Evolutionary conservation across 805 yeast genomes (phyloP).

Genomic region (Ogataea methanolica): DNA sequence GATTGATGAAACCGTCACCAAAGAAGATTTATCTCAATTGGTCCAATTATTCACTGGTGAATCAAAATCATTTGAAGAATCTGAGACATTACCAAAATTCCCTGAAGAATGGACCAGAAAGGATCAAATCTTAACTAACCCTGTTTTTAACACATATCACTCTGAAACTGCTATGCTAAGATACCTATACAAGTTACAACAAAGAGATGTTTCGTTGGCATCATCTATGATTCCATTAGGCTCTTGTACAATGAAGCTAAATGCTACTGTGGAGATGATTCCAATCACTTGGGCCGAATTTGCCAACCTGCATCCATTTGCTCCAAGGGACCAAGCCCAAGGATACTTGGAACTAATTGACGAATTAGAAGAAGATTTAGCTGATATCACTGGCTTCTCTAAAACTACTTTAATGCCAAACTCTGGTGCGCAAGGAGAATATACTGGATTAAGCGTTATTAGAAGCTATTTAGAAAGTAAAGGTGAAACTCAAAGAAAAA

Average conservation of each 20-base stretch:
- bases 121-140: constrained; percentile 59
- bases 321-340: constrained; percentile 79
- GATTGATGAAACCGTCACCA: constrained; percentile 82
- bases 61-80: constrained; percentile 13
- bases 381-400: constrained; percentile 89
- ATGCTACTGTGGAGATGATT: constrained; percentile 91
- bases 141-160: constrained; percentile 82
- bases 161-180: constrained; percentile 94
- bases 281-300: constrained; percentile 96
- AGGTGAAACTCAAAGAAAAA: constrained; percentile 71
- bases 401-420: constrained; percentile 93
- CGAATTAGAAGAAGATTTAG: constrained; percentile 79
- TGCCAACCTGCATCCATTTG: constrained; percentile 86
- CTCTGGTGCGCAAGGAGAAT: constrained; percentile 99
- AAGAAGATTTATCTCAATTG: constrained; percentile 54
- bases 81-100: constrained; percentile 41
- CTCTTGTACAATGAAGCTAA: constrained; percentile 96
- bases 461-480: constrained; percentile 65
- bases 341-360: constrained; percentile 76
- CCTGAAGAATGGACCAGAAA: constrained; percentile 48
- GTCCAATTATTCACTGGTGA: constrained; percentile 54
- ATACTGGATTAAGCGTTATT: constrained; percentile 86
- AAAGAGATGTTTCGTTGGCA: constrained; percentile 87
- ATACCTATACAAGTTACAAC: constrained; percentile 79
- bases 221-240: constrained; percentile 97